A percentile compares a stretch with the other conserved stretches of the same genome.
phyloP scores from a whole-genome alignment of 129 eudicot genomes.

The Erigeron canadensis region DNA sequence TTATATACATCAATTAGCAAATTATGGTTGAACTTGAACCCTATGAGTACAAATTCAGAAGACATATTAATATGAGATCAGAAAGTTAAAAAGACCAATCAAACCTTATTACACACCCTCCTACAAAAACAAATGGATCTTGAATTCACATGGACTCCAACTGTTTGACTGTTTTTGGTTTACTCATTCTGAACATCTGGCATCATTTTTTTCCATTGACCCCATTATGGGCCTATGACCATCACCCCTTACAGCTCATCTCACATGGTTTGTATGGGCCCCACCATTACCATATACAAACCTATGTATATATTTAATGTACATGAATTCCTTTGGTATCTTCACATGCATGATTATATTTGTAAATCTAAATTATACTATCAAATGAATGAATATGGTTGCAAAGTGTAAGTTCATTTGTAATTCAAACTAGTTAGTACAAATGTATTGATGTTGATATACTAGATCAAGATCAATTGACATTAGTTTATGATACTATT shows the following conservation, averaged over 20 bases:
- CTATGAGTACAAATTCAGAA: not conserved
- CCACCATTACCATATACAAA: conserved; percentile 32
- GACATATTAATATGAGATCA: not conserved
- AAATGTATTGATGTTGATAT: not conserved
- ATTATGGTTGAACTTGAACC: not conserved
- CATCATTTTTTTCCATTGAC: conserved; percentile 45
- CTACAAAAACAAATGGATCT: conserved; percentile 30
- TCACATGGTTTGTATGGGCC: conserved; percentile 55
- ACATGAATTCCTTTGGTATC: conserved; percentile 22
- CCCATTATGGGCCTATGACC: conserved; percentile 48
- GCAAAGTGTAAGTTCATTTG: not conserved
- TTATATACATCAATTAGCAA: no score
- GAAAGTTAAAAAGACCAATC: conserved; percentile 20
- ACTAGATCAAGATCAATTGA: no score
- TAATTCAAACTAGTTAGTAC: not conserved
- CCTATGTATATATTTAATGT: not conserved
- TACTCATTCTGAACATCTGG: conserved; percentile 56
- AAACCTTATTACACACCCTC: conserved; percentile 25
- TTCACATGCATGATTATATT: conserved; percentile 5
- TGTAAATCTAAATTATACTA: no score
- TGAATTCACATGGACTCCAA: conserved; percentile 45
- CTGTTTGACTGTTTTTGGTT: conserved; percentile 46
- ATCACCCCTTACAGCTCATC: conserved; percentile 50
- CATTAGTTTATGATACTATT: not conserved
- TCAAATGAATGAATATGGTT: no score